Base-by-base conservation (phyloP, 208 protist genomes). In the Trypanosomatidae sp. region DNA sequence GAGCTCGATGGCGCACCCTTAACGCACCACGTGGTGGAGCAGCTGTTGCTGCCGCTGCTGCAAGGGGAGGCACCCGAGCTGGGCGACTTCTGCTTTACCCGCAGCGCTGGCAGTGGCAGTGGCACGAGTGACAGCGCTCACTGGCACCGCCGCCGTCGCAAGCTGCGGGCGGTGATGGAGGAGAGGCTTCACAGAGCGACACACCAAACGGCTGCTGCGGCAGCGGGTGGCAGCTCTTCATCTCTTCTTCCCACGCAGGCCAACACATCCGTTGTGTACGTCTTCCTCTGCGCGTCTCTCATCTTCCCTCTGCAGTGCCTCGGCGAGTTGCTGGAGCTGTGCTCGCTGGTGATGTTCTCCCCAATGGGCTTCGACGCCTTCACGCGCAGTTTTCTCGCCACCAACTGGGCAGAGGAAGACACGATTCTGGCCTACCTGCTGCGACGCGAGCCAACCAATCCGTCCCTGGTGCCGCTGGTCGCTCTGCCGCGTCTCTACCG, bases 301-400 rank as follows among this genome's bases (percentile, higher is more conserved):
- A 79, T 96, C n/a, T 92, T 91, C 66, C 86, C 92, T 2, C 66
- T 95, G 28, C 92, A 96, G 73, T 94, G 90, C 74, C 8, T 94
- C 1, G 88, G 84, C 0, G 80, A 91, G 66, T 49, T 96, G n/a
- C 62, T 93, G 8, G 88, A 96, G 66, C 53, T 93, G 56, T 91
- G 88, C 76, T 77, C 86, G 2, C 69, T 84, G 9, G 84, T 76
- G 13, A 78, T 79, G 44, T 84, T 89, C 71, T 89, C 90, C 1
- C 56, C 64, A 25, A 71, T 77, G 41, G 88, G 90, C 58, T 75
- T 86, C 13, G 81, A 84, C 12, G 82, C 80, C 62, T 94, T 96
- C 69, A 77, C 80, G 22, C 62, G 71, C 36, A 76, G 80, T 39
- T 87, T 96, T 71, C 64, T 94, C 19, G 70, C 77, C 25, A 83